Evolutionary conservation across 176 grass and related monocot genomes (phyloP).

Genomic region (Poa annua): DNA sequence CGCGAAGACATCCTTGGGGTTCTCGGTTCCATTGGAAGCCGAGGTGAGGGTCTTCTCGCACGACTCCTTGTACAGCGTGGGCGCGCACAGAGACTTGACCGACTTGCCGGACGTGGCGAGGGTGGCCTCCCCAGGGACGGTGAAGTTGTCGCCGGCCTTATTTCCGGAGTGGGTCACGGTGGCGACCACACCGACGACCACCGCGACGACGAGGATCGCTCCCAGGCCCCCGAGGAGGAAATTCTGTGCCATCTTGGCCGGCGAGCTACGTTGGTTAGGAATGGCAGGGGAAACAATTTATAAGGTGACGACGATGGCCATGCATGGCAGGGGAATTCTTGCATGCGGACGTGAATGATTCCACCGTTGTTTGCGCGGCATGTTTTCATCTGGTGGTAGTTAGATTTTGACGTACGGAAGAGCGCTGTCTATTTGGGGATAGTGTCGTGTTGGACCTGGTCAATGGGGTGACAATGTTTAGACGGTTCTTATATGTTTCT

Average conservation of each 20-base stretch:
- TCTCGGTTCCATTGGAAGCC: constrained; percentile 42
- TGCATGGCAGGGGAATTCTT: neutral
- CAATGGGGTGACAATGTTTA: neutral
- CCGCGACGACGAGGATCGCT: constrained; percentile 61
- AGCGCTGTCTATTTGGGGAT: constrained; percentile 40
- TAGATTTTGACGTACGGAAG: neutral
- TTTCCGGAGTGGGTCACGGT: constrained; percentile 44
- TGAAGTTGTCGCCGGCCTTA: constrained; percentile 47
- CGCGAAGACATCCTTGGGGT: constrained; percentile 53
- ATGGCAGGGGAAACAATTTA: neutral
- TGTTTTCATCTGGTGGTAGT: constrained; percentile 11
- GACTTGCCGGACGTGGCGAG: constrained; percentile 60
- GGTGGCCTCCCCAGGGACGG: constrained; percentile 46
- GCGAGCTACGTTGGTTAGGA: constrained; percentile 21
- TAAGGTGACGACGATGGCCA: constrained; percentile 1
- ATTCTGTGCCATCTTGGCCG: constrained; percentile 55
- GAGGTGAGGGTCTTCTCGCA: constrained; percentile 68
- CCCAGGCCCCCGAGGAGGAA: constrained; percentile 53
- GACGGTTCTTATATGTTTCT: constrained; percentile 9
- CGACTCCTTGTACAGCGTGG: constrained; percentile 74
- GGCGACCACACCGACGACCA: constrained; percentile 65
- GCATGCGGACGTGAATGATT: neutral
- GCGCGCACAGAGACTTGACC: constrained; percentile 59
- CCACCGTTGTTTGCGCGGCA: constrained; percentile 37
- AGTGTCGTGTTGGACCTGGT: constrained; percentile 17